A percentile compares a stretch with the other conserved stretches of the same genome.
Conservation (phyloP, 805 yeast species). For the Metschnikowia reukaufii region DNA sequence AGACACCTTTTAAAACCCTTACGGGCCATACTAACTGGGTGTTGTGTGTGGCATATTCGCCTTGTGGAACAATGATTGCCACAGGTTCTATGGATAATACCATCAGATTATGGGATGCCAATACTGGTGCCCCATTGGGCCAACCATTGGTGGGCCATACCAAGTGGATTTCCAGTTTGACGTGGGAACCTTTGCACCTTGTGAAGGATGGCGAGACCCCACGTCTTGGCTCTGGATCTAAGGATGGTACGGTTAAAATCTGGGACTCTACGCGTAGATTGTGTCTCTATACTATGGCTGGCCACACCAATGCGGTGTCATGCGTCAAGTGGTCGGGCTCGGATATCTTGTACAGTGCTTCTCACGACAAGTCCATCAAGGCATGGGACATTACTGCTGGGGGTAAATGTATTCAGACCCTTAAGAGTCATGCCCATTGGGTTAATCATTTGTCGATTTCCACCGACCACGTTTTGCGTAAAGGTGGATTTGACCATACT, state of each 20-base stretch:
- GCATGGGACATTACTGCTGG: constrained; percentile 79
- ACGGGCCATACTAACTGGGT: constrained; percentile 94
- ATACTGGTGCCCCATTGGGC: constrained; percentile 72
- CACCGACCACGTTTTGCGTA: constrained; percentile 82
- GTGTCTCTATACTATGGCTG: constrained; percentile 70
- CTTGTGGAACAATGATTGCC: constrained; percentile 87
- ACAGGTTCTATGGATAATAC: constrained; percentile 96
- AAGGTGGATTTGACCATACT: constrained; percentile 83
- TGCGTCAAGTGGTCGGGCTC: constrained; percentile 98
- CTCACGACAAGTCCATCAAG: constrained; percentile 92
- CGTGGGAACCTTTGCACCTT: constrained; percentile 94
- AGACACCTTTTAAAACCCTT: constrained; percentile 80
- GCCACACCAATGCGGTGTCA: constrained; percentile 86
- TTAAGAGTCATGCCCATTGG: constrained; percentile 96
- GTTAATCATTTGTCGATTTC: constrained; percentile 90
- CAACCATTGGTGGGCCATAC: constrained; percentile 75
- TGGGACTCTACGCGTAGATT: constrained; percentile 82
- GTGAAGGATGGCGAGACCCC: constrained; percentile 65
- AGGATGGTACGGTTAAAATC: constrained; percentile 83
- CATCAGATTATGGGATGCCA: constrained; percentile 82
- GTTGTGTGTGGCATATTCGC: constrained; percentile 85
- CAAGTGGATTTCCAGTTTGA: constrained; percentile 84
- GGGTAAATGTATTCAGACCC: constrained; percentile 75
- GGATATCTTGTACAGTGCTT: constrained; percentile 79
- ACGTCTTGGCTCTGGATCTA: constrained; percentile 81